phyloP scores from a whole-genome alignment of 495 filamentous ascomycete genomes.

The Monascus purpureus region DNA sequence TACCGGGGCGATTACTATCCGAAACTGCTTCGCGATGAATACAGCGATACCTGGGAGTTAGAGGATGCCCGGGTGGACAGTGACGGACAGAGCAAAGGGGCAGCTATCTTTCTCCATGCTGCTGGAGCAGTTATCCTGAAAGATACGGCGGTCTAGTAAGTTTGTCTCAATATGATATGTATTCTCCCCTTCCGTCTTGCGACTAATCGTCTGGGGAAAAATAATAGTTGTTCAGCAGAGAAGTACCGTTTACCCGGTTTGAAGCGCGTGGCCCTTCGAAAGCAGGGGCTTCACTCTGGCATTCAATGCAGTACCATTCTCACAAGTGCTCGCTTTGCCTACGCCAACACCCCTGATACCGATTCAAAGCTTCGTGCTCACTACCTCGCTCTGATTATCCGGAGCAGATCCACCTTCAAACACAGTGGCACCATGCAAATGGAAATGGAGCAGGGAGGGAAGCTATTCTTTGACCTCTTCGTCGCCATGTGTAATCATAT shows the following conservation, averaged over 20 bases:
- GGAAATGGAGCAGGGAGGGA: slow-evolving; percentile 79
- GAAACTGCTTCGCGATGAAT: slow-evolving; percentile 55
- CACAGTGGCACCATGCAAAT: slow-evolving; percentile 91
- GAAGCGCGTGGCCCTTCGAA: slow-evolving; percentile 68
- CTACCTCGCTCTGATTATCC: slow-evolving; percentile 84
- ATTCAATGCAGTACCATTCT: slow-evolving; percentile 78
- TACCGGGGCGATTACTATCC: slow-evolving; percentile 94
- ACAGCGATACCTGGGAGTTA: slow-evolving; percentile 54
- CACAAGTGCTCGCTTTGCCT: slow-evolving; percentile 69
- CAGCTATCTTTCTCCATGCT: slow-evolving; percentile 55
- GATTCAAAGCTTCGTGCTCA: slow-evolving; percentile 83
- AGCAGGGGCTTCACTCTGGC: slow-evolving; percentile 71
- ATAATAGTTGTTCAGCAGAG: slow-evolving; percentile 54
- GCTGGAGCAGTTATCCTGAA: slow-evolving; percentile 58
- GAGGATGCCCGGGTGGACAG: slow-evolving; percentile 33
- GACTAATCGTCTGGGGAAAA: too few species aligned
- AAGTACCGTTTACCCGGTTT: slow-evolving; percentile 70
- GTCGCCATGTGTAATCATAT: slow-evolving; percentile 90
- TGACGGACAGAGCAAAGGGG: slow-evolving; percentile 29
- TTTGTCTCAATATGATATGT: too few species aligned
- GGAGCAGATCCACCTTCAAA: slow-evolving; percentile 75
- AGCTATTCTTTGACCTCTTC: slow-evolving; percentile 86
- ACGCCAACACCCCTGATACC: slow-evolving; percentile 74
- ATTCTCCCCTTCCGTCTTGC: not conserved
- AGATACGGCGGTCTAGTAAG: slow-evolving; percentile 74